Evolutionary conservation across 306 rosid genomes (phyloP), one percentile per base, ranked within the genome.

Genomic region (Begonia masoniana): DNA sequence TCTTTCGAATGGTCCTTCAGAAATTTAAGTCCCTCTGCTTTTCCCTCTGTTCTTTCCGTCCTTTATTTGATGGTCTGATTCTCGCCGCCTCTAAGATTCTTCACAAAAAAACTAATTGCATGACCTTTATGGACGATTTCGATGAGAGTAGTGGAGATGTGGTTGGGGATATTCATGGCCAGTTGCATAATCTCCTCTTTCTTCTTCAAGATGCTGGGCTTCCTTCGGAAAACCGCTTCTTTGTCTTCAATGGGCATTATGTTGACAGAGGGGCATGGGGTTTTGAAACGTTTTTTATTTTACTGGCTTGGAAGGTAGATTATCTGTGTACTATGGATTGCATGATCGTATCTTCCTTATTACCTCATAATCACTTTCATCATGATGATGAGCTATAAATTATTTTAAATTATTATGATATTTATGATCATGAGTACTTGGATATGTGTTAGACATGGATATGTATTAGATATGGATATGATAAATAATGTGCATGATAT

Each of bases 221-320:
- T 15, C 94, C 94, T 0, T 67, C 82, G 1, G 63, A 63, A 3
- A 76, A 80, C 55, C 79, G 94, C 8, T 59, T 83, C 12, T 81
- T 68, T 15, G 78, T 87, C 43, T 83, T 87, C 63, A 87, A 87
- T 53, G 96, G 96, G 0, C 94, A 87, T 60, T 87, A 87, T 57
- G 96, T 87, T 0, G 96, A 87, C 57, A 72, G 96, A 42, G 96
- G 96, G 6, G 96, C 96, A 45, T 87, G 96, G 96, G 96, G 96
- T n/a, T n/a, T n/a, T n/a, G n/a, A n/a, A n/a, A n/a, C n/a, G n/a
- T n/a, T n/a, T n/a, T n/a, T n/a, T n/a, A n/a, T n/a, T n/a, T n/a
- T n/a, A n/a, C n/a, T n/a, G n/a, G n/a, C n/a, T n/a, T n/a, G n/a
- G n/a, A n/a, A 87, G 78, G 84, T 82, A 60, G 12, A n/a, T 49